Percentiles rank a stretch among this genome's conserved stretches.
Conservation (phyloP, 371 early-diverging fungal species). For the Saksenaea oblongispora region DNA sequence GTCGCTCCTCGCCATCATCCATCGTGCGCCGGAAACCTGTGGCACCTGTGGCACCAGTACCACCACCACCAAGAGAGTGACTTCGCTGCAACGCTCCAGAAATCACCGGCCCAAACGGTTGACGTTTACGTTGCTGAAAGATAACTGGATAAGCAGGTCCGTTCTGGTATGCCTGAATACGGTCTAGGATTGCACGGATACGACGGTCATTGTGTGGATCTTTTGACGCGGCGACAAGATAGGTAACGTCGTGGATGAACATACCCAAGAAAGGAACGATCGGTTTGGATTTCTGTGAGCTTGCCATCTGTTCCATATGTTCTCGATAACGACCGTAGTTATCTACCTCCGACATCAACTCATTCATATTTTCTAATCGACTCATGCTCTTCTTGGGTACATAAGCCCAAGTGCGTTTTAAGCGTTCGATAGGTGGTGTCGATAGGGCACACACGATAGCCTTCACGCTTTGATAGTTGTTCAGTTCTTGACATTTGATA, state of each 20-base stretch:
- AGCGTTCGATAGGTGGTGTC: conserved; percentile 69
- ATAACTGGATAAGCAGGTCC: conserved; percentile 60
- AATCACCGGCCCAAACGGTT: conserved; percentile 40
- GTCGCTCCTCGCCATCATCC: conserved; percentile 24
- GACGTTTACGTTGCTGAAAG: conserved; percentile 39
- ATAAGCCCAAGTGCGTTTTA: conserved; percentile 73
- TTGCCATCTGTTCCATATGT: conserved; percentile 30
- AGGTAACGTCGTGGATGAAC: conserved; percentile 76
- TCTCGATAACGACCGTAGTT: conserved; percentile 69
- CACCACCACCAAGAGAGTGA: conserved; percentile 10
- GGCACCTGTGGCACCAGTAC: conserved; percentile 15
- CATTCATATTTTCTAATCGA: conserved; percentile 47
- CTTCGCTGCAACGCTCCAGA: conserved; percentile 32
- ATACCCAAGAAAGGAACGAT: conserved; percentile 74
- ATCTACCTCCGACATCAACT: conserved; percentile 63
- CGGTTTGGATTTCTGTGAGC: conserved; percentile 40
- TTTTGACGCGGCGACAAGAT: conserved; percentile 64
- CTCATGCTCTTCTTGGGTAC: conserved; percentile 65
- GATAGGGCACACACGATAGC: conserved; percentile 66
- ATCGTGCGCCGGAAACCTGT: not conserved
- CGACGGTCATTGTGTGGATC: conserved; percentile 43
- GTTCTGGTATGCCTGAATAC: conserved; percentile 48
- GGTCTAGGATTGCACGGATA: conserved; percentile 40
- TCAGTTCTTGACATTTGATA: conserved; percentile 49
- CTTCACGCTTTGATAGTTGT: conserved; percentile 72